Percentiles rank a stretch among this genome's conserved stretches.
Conservation (phyloP, 1,284 basidiomycete genomes). For the Mycena citricolor region DNA sequence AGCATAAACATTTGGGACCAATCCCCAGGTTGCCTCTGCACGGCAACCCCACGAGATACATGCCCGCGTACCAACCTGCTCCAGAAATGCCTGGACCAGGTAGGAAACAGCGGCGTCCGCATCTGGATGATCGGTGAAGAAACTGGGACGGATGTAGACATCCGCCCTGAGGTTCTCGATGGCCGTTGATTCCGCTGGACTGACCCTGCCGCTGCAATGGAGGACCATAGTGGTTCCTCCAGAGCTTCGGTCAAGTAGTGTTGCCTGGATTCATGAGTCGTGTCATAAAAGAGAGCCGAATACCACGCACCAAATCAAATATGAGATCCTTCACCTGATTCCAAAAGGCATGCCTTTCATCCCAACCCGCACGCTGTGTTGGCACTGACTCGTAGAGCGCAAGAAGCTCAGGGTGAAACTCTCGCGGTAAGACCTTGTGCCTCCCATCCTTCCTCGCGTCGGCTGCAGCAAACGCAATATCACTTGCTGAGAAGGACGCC, state of each 20-base stretch:
- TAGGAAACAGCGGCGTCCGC: constrained; percentile 2
- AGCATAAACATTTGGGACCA: too few species aligned
- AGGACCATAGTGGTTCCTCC: constrained; percentile 2
- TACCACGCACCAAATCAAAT: constrained; percentile 7
- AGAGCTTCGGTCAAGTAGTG: neutral
- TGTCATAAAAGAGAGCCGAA: neutral
- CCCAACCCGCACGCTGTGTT: neutral
- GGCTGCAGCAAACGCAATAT: constrained; percentile 7
- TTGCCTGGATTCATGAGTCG: neutral
- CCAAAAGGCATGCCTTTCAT: neutral
- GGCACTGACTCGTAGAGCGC: neutral
- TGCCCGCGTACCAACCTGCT: constrained; percentile 9
- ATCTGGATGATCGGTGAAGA: neutral
- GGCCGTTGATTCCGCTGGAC: neutral
- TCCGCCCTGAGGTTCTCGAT: constrained; percentile 4
- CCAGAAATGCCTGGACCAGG: constrained; percentile 11
- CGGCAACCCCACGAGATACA: too few species aligned
- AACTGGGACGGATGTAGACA: neutral
- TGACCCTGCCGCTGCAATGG: neutral
- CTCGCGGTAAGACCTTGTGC: neutral
- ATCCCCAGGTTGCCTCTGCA: too few species aligned
- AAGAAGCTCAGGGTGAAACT: constrained; percentile 3
- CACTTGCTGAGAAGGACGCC: neutral
- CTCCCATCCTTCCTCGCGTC: constrained; percentile 1
- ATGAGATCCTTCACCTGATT: neutral